Evolutionary conservation across 805 yeast species (phyloP).

Genomic region (Clavispora phyllophila): DNA sequence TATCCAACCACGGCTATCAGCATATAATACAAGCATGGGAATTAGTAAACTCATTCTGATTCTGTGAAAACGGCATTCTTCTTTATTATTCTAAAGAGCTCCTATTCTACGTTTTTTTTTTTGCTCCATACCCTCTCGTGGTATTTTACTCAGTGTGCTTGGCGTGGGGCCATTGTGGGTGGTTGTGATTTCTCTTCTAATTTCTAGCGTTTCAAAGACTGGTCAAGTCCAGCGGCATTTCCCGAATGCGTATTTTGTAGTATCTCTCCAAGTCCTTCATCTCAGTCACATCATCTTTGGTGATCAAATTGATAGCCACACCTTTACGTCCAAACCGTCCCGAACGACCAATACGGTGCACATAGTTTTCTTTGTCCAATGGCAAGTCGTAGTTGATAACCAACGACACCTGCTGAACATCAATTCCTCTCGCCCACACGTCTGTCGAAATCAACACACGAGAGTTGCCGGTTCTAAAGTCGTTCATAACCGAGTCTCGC

Average conservation of each 20-base stretch:
- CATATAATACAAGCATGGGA: too few relatives aligned
- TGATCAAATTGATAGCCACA: conserved; percentile 92
- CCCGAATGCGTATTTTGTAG: conserved; percentile 70
- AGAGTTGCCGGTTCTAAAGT: conserved; percentile 89
- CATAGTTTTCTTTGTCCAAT: conserved; percentile 86
- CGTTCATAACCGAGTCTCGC: conserved; percentile 91
- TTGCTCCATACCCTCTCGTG: too few relatives aligned
- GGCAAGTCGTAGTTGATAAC: conserved; percentile 97
- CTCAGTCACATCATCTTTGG: conserved; percentile 68
- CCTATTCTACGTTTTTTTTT: too few relatives aligned
- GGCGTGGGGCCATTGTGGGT: too few relatives aligned
- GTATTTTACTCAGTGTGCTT: too few relatives aligned
- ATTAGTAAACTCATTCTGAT: too few relatives aligned
- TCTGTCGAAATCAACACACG: conserved; percentile 94
- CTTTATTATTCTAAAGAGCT: too few relatives aligned
- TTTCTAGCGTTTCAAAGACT: neutral
- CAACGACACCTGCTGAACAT: conserved; percentile 94
- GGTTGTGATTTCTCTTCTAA: neutral
- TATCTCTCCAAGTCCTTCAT: conserved; percentile 71
- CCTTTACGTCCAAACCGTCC: conserved; percentile 99
- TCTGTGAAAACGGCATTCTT: too few relatives aligned
- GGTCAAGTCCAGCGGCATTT: conserved; percentile 49
- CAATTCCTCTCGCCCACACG: conserved; percentile 97
- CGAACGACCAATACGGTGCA: conserved; percentile 96
- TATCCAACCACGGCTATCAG: too few relatives aligned